phyloP scores from a whole-genome alignment of 306 rosid genomes.

The Vicia villosa region DNA sequence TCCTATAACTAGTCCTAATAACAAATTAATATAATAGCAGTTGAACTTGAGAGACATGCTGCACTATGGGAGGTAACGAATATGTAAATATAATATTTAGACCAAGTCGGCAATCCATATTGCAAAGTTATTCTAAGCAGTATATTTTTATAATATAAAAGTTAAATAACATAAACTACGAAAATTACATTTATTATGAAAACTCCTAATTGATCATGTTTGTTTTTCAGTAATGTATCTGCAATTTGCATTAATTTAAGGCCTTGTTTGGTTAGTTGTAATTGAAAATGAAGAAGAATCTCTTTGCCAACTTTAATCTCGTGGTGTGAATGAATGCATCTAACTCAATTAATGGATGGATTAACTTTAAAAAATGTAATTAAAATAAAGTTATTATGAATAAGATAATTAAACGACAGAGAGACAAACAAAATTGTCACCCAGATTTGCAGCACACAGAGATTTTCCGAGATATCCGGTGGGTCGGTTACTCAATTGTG shows the following conservation, averaged over 20 bases:
- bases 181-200: not conserved
- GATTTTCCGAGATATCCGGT: constrained; percentile 54
- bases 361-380: constrained; percentile 12
- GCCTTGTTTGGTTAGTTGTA: constrained; percentile 11
- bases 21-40: not conserved
- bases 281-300: constrained; percentile 26
- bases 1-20: not conserved
- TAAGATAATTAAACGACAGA: constrained; percentile 27
- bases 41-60: constrained; percentile 34
- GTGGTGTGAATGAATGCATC: constrained; percentile 33
- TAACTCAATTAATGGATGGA: constrained; percentile 21
- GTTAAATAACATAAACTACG: constrained; percentile 4
- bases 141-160: not conserved
- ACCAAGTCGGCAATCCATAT: constrained; percentile 23
- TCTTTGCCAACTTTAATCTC: constrained; percentile 39
- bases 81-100: constrained; percentile 23
- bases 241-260: constrained; percentile 34
- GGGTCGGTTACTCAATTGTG: constrained; percentile 42
- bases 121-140: constrained; percentile 12
- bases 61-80: constrained; percentile 46
- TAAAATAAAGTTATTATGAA: constrained; percentile 5
- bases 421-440: constrained; percentile 39
- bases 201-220: constrained; percentile 11
- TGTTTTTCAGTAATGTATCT: not conserved
- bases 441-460: constrained; percentile 49